phyloP scores from a whole-genome alignment of 2,329 filamentous ascomycete genomes.

The Delphinella strobiligena region DNA sequence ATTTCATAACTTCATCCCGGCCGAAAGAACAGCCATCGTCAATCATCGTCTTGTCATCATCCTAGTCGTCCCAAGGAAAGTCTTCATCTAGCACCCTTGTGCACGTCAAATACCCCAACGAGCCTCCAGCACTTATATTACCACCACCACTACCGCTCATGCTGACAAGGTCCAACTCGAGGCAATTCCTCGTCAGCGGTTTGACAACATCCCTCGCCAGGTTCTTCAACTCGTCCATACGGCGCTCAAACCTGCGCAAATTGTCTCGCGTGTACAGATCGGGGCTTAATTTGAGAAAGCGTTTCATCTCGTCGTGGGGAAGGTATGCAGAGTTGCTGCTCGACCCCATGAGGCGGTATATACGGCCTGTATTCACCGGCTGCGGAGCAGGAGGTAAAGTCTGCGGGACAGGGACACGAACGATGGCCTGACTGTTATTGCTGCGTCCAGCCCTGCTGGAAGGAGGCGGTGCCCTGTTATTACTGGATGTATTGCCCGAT shows the following conservation, averaged over 20 bases:
- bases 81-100: conserved; percentile 48
- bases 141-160: conserved; percentile 17
- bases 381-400: conserved; percentile 11
- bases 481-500: conserved; percentile 11
- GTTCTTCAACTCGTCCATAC: conserved; percentile 78
- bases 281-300: conserved; percentile 72
- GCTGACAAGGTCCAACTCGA: conserved; percentile 59
- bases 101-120: conserved; percentile 48
- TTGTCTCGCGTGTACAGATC: conserved; percentile 82
- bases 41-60: no score
- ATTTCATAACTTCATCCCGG: no score
- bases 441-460: conserved; percentile 7
- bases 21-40: no score
- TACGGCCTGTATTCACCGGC: conserved; percentile 51
- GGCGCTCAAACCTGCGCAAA: conserved; percentile 69
- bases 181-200: conserved; percentile 72
- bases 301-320: conserved; percentile 75
- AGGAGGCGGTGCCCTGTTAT: background rate
- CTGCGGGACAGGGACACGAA: conserved; percentile 2
- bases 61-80: conserved; percentile 43
- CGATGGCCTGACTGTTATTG: conserved; percentile 10
- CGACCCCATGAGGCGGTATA: conserved; percentile 63
- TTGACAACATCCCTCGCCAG: conserved; percentile 72
- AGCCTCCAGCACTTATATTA: conserved; percentile 28
- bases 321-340: conserved; percentile 55